Percentiles rank a stretch among this genome's conserved stretches.
Conservation (phyloP, 2,329 filamentous ascomycete genomes). For the Pseudogymnoascus sp. region DNA sequence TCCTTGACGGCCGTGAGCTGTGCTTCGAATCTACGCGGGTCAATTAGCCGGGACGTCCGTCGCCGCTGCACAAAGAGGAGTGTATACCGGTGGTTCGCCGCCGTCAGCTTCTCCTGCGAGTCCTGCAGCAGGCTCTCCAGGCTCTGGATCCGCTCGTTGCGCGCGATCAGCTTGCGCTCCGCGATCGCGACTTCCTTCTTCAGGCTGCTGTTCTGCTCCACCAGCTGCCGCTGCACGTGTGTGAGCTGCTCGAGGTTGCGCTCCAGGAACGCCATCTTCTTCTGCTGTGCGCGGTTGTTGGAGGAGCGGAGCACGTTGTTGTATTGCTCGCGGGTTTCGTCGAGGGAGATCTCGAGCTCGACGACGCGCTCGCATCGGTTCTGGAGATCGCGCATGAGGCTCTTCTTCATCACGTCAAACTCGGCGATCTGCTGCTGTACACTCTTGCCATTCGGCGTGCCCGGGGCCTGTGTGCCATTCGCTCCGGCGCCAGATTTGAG, state of each 20-base stretch:
- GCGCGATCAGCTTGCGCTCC: constrained; percentile 89
- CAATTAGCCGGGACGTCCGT: constrained; percentile 15
- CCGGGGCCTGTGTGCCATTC: constrained; percentile 43
- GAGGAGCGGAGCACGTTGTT: constrained; percentile 95
- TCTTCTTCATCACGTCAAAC: constrained; percentile 99
- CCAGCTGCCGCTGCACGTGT: constrained; percentile 91
- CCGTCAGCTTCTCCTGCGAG: constrained; percentile 95
- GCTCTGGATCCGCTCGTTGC: constrained; percentile 94
- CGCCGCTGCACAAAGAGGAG: constrained; percentile 11
- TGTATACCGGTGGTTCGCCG: constrained; percentile 90
- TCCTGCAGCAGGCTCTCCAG: constrained; percentile 88
- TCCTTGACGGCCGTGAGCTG: constrained; percentile 97
- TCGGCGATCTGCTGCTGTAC: constrained; percentile 97
- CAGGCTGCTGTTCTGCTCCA: constrained; percentile 92
- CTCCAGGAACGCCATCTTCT: constrained; percentile 99
- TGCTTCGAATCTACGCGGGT: constrained; percentile 70
- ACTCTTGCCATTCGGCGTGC: constrained; percentile 72
- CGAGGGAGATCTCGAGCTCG: constrained; percentile 93
- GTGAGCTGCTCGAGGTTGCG: constrained; percentile 96
- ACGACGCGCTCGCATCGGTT: constrained; percentile 97
- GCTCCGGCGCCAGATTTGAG: constrained; percentile 57
- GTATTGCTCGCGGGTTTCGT: constrained; percentile 97
- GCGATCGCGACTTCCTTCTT: constrained; percentile 99
- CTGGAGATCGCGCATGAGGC: constrained; percentile 94
- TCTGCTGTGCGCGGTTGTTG: constrained; percentile 97